phyloP scores from a whole-genome alignment of 768 basidiomycete species.

The Kwoniella sp. region DNA sequence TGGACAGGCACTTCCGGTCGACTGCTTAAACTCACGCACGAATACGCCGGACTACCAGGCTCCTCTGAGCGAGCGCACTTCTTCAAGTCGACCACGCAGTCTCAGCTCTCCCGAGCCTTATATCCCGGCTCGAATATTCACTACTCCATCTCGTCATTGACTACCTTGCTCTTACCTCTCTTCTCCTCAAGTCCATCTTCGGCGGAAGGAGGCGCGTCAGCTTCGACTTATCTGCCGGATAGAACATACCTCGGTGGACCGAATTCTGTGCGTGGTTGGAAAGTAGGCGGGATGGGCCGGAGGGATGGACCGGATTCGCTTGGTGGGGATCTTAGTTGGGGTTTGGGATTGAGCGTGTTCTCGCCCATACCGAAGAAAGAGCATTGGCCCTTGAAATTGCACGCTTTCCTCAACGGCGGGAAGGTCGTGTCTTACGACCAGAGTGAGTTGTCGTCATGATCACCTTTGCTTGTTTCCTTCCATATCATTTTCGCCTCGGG shows the following conservation, averaged over 20 bases:
- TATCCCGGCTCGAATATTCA: constrained; percentile 67
- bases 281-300: constrained; percentile 51
- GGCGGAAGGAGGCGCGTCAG: not conserved
- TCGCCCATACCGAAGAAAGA: constrained; percentile 48
- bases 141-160: constrained; percentile 70
- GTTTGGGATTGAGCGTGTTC: constrained; percentile 47
- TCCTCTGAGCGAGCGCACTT: constrained; percentile 64
- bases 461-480: no score
- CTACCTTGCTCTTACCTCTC: constrained; percentile 72
- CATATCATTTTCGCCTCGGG: no score
- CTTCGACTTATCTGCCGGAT: constrained; percentile 60
- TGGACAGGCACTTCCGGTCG: constrained; percentile 68
- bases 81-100: constrained; percentile 72
- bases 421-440: constrained; percentile 49
- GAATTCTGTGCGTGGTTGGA: constrained; percentile 67
- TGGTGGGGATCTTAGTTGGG: constrained; percentile 54
- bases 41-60: constrained; percentile 78
- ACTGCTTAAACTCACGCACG: constrained; percentile 65
- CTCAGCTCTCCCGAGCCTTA: constrained; percentile 66
- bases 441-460: constrained; percentile 29
- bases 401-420: constrained; percentile 52
- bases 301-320: constrained; percentile 53
- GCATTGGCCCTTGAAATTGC: constrained; percentile 51
- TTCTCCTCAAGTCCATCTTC: constrained; percentile 55
- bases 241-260: constrained; percentile 94